A percentile compares a stretch with the other conserved stretches of the same genome.
These are phyloP conservation scores for Taxawa tesnikishii DNA, from an alignment of 2,329 filamentous ascomycete genomes.

Conservation along the genomic window DNA sequence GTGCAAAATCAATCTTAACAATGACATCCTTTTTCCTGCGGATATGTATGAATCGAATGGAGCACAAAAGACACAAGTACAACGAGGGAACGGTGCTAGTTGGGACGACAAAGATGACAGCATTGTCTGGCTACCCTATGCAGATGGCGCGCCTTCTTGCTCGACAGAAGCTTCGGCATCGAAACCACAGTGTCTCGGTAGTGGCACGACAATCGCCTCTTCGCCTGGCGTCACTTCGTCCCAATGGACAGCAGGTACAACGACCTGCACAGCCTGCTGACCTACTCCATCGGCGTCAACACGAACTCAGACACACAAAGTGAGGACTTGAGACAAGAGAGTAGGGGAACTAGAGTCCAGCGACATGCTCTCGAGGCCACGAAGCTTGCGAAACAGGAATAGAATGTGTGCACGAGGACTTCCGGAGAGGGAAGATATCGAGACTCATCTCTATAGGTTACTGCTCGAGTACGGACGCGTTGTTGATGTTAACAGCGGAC, in stretches of 20 bases:
- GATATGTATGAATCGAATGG: slow-evolving; percentile 59
- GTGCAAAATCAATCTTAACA: slow-evolving; percentile 57
- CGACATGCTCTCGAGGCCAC: slow-evolving; percentile 39
- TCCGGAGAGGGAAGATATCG: too few relatives aligned
- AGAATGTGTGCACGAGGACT: too few relatives aligned
- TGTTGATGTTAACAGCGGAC: slow-evolving; percentile 46
- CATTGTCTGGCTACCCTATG: slow-evolving; percentile 56
- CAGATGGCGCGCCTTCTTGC: slow-evolving; percentile 51
- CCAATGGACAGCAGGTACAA: slow-evolving; percentile 60
- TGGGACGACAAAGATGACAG: slow-evolving; percentile 47
- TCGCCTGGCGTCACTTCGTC: slow-evolving; percentile 66
- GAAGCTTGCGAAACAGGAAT: slow-evolving; percentile 54
- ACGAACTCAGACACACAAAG: slow-evolving; percentile 33
- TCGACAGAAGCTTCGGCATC: slow-evolving; percentile 53
- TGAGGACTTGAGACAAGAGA: slow-evolving; percentile 25
- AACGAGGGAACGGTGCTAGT: slow-evolving; percentile 41
- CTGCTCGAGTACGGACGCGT: slow-evolving; percentile 62
- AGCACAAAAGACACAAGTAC: too few relatives aligned
- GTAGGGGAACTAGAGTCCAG: slow-evolving; percentile 13
- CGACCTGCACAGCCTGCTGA: slow-evolving; percentile 55
- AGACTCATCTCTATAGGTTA: slow-evolving; percentile 63
- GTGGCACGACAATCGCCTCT: slow-evolving; percentile 61
- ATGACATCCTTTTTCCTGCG: slow-evolving; percentile 57
- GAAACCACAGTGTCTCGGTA: slow-evolving; percentile 59
- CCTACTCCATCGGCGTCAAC: slow-evolving; percentile 54